phyloP scores from a whole-genome alignment of 805 yeast species.

The Hanseniaspora guilliermondii region DNA sequence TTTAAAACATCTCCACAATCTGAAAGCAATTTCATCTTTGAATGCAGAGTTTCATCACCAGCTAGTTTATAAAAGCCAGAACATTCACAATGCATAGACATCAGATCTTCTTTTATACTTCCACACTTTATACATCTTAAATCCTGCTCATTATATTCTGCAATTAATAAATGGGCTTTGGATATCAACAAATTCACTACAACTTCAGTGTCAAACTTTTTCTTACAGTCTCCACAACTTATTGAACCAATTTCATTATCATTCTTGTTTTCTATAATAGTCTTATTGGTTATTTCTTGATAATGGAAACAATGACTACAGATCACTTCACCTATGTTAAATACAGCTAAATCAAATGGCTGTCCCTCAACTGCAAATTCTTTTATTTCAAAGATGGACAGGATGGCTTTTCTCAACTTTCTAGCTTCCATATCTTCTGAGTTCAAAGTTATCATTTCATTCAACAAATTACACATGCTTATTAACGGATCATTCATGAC shows the following conservation, averaged over 20 bases:
- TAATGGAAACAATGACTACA: constrained; percentile 68
- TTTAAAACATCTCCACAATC: constrained; percentile 4
- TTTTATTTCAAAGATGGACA: constrained; percentile 60
- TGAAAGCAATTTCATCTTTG: not conserved
- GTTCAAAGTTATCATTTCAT: constrained; percentile 55
- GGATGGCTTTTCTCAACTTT: constrained; percentile 57
- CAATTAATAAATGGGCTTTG: constrained; percentile 42
- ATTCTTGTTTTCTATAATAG: constrained; percentile 75
- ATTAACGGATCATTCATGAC: constrained; percentile 65
- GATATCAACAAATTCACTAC: constrained; percentile 71
- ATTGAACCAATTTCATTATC: constrained; percentile 37
- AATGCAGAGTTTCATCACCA: not conserved
- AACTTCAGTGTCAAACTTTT: constrained; percentile 49
- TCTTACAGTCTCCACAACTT: constrained; percentile 60
- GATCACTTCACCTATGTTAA: constrained; percentile 49
- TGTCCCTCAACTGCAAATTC: constrained; percentile 69
- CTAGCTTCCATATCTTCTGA: constrained; percentile 61
- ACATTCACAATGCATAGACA: constrained; percentile 69
- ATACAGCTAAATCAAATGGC: constrained; percentile 64
- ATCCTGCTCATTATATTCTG: constrained; percentile 68
- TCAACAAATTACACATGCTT: constrained; percentile 61
- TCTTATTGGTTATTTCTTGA: constrained; percentile 19
- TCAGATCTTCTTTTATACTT: constrained; percentile 48
- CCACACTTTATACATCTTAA: constrained; percentile 68
- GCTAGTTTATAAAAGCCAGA: constrained; percentile 43